These are phyloP conservation scores for Myxozyma sirexii DNA, from an alignment of 805 yeast species.

Conservation along the genomic window DNA sequence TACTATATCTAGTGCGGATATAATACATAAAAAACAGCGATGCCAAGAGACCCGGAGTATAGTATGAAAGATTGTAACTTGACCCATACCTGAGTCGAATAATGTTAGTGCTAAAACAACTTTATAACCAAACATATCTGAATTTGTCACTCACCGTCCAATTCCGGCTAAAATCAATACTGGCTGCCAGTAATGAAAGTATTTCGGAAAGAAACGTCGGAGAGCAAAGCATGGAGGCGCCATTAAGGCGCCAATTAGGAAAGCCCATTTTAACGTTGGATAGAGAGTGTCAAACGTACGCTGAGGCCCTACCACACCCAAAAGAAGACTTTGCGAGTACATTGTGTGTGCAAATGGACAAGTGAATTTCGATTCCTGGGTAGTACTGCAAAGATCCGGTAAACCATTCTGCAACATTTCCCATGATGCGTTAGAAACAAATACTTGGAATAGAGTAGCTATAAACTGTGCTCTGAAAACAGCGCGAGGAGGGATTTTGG, in stretches of 20 bases:
- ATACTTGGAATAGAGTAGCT: constrained; percentile 49
- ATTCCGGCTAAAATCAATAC: constrained; percentile 57
- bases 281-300: constrained; percentile 59
- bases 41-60: constrained; percentile 68
- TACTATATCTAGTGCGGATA: constrained; percentile 55
- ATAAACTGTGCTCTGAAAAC: constrained; percentile 57
- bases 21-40: constrained; percentile 61
- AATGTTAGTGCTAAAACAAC: neutral
- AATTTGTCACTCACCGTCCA: constrained; percentile 13
- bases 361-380: constrained; percentile 51
- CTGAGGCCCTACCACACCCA: constrained; percentile 69
- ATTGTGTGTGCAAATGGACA: constrained; percentile 53
- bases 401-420: constrained; percentile 43
- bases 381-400: constrained; percentile 48
- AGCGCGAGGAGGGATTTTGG: constrained; percentile 64
- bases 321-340: constrained; percentile 58
- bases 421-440: constrained; percentile 48
- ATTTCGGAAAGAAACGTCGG: constrained; percentile 11
- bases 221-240: constrained; percentile 47
- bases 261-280: constrained; percentile 59
- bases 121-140: neutral
- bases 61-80: constrained; percentile 71
- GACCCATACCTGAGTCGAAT: constrained; percentile 11
- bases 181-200: constrained; percentile 57
- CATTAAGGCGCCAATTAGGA: constrained; percentile 58